Percentiles rank a stretch among this genome's conserved stretches.
Conservation (phyloP, 2,329 filamentous ascomycete species). For the Bipolaris sorokiniana region DNA sequence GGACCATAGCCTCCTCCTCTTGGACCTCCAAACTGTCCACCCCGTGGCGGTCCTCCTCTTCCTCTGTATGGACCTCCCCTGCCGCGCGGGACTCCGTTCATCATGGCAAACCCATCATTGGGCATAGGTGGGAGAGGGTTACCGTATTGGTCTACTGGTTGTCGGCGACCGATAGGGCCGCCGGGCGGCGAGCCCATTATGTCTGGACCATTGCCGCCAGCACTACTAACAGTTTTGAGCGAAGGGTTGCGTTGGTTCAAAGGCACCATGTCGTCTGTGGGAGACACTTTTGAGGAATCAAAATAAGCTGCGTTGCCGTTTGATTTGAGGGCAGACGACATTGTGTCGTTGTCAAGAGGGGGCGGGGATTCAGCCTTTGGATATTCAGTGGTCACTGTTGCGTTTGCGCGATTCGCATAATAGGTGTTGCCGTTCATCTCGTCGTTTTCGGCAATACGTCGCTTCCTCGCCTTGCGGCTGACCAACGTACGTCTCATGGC, state of each 20-base stretch:
- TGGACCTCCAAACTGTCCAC: slow-evolving; percentile 44
- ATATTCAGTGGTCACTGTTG: slow-evolving; percentile 46
- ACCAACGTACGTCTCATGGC: slow-evolving; percentile 93
- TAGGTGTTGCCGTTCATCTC: slow-evolving; percentile 97
- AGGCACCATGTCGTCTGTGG: slow-evolving; percentile 71
- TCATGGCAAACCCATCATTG: slow-evolving; percentile 52
- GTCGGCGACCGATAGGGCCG: slow-evolving; percentile 46
- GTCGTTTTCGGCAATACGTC: slow-evolving; percentile 88
- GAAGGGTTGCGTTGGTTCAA: slow-evolving; percentile 70
- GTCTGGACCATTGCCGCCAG: slow-evolving; percentile 51
- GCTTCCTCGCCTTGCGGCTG: slow-evolving; percentile 89
- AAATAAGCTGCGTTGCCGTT: slow-evolving; percentile 69
- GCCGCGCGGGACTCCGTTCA: slow-evolving; percentile 48
- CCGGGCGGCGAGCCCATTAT: slow-evolving; percentile 46
- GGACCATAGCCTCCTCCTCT: slow-evolving; percentile 34
- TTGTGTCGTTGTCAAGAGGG: slow-evolving; percentile 61
- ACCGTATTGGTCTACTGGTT: slow-evolving; percentile 68
- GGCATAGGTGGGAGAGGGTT: slow-evolving; percentile 59
- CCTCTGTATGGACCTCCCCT: slow-evolving; percentile 51
- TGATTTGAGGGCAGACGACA: slow-evolving; percentile 59
- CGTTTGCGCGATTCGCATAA: slow-evolving; percentile 62
- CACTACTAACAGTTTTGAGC: slow-evolving; percentile 60
- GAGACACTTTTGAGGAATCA: slow-evolving; percentile 65
- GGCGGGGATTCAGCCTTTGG: slow-evolving; percentile 62
- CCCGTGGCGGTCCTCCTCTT: slow-evolving; percentile 49